Conservation (phyloP, 2,329 filamentous ascomycete genomes). For the Lachnellula suecica region DNA sequence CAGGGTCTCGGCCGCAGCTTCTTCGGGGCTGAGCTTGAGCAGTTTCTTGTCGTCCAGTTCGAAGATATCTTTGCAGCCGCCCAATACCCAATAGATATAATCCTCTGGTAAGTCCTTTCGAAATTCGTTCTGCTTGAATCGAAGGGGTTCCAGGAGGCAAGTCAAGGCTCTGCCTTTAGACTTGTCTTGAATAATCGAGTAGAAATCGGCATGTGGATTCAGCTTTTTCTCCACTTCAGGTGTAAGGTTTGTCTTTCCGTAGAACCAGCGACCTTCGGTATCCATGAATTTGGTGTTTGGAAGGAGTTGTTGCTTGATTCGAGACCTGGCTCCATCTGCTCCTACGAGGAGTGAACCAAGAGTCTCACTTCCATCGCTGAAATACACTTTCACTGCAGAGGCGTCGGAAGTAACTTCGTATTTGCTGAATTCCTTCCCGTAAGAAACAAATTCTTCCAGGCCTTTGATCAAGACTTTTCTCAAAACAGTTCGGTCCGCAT, state of each 20-base stretch:
- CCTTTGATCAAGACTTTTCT: constrained; percentile 44
- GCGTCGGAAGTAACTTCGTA: constrained; percentile 1
- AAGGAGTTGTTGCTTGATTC: constrained; percentile 30
- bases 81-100: constrained; percentile 24
- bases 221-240: constrained; percentile 18
- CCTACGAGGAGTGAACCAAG: constrained; percentile 37
- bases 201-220: constrained; percentile 10
- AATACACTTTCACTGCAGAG: constrained; percentile 29
- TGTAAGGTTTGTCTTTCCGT: constrained; percentile 38
- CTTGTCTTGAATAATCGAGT: constrained; percentile 33
- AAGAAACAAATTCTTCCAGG: constrained; percentile 38
- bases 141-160: no score
- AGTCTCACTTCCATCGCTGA: constrained; percentile 32
- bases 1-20: not conserved
- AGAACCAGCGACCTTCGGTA: constrained; percentile 37
- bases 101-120: no score
- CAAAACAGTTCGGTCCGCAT: constrained; percentile 25
- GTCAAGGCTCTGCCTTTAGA: constrained; percentile 6
- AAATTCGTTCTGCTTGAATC: no score
- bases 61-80: constrained; percentile 9
- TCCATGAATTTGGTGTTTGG: constrained; percentile 36
- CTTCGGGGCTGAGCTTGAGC: not conserved
- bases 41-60: constrained; percentile 1
- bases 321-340: constrained; percentile 38
- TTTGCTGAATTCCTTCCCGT: constrained; percentile 1